Percentiles rank a stretch among this genome's conserved stretches.
These are phyloP conservation scores for Mangifera indica DNA, from an alignment of 345 rosid genomes.

Conservation along the genomic window DNA sequence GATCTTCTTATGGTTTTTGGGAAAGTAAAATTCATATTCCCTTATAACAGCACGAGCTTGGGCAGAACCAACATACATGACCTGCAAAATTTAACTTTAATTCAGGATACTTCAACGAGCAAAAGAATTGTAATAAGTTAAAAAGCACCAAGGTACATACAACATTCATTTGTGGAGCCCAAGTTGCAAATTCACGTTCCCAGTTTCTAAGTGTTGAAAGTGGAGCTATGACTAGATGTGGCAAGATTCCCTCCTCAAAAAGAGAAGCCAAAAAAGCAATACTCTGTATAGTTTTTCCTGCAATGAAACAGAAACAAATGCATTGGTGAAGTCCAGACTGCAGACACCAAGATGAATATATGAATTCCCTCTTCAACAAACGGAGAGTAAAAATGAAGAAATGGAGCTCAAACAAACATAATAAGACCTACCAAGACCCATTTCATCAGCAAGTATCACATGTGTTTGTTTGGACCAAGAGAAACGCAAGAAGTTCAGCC, in stretches of 20 bases:
- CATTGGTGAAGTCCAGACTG: slow-evolving; percentile 3
- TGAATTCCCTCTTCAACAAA: slow-evolving; percentile 2
- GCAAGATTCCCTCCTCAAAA: slow-evolving; percentile 54
- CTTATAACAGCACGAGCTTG: slow-evolving; percentile 88
- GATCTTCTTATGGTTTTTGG: slow-evolving; percentile 66
- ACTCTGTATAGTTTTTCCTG: slow-evolving; percentile 99
- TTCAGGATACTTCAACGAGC: slow-evolving; percentile 10
- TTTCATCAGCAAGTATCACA: slow-evolving; percentile 99
- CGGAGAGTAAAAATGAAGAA: background rate
- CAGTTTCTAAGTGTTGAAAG: slow-evolving; percentile 97
- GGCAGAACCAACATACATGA: slow-evolving; percentile 89
- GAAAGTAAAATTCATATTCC: slow-evolving; percentile 87
- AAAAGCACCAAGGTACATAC: slow-evolving; percentile 46
- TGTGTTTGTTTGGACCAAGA: slow-evolving; percentile 97
- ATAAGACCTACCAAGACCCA: slow-evolving; percentile 83
- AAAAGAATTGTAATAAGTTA: slow-evolving; percentile 3
- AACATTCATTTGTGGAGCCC: slow-evolving; percentile 99
- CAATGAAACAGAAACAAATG: slow-evolving; percentile 24
- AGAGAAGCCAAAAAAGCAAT: slow-evolving; percentile 98
- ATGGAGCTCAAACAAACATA: slow-evolving; percentile 13
- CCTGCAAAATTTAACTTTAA: slow-evolving; percentile 41
- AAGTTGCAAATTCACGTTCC: slow-evolving; percentile 97
- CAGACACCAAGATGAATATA: slow-evolving; percentile 11
- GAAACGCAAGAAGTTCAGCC: slow-evolving; percentile 90
- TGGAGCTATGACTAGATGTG: slow-evolving; percentile 98